phyloP scores from a whole-genome alignment of 1,284 basidiomycete genomes.

The Ceratobasidium sp. region DNA sequence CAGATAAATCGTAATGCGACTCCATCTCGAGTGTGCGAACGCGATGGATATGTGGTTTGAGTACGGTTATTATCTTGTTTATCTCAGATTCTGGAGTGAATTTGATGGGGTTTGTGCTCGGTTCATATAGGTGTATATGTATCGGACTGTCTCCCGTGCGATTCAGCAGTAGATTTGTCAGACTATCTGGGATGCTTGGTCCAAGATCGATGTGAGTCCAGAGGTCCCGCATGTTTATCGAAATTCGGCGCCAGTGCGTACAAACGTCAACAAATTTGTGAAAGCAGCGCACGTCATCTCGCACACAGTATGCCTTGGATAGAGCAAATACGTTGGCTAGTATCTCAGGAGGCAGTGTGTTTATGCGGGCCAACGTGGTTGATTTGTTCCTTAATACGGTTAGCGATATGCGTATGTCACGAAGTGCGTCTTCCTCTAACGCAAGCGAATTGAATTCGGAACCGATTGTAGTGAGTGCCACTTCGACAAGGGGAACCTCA shows the following conservation, averaged over 20 bases:
- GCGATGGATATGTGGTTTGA: too few species aligned
- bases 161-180: not conserved
- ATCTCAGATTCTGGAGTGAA: not conserved
- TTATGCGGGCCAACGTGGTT: not conserved
- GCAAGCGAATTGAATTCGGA: not conserved
- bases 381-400: too few species aligned
- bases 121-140: not conserved
- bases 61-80: too few species aligned
- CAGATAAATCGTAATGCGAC: too few species aligned
- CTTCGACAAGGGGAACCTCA: too few species aligned
- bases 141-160: not conserved
- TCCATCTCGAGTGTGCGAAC: too few species aligned
- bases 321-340: not conserved
- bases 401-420: not conserved
- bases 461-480: not conserved
- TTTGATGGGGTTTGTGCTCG: not conserved
- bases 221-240: not conserved
- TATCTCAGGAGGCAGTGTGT: not conserved
- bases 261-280: not conserved
- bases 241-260: not conserved
- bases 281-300: not conserved
- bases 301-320: not conserved
- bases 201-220: slow-evolving; percentile 2
- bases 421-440: not conserved
- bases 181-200: not conserved